Evolutionary conservation across 192 early-diverging fungal species (phyloP).

Genomic region (Coemansia sp.): DNA sequence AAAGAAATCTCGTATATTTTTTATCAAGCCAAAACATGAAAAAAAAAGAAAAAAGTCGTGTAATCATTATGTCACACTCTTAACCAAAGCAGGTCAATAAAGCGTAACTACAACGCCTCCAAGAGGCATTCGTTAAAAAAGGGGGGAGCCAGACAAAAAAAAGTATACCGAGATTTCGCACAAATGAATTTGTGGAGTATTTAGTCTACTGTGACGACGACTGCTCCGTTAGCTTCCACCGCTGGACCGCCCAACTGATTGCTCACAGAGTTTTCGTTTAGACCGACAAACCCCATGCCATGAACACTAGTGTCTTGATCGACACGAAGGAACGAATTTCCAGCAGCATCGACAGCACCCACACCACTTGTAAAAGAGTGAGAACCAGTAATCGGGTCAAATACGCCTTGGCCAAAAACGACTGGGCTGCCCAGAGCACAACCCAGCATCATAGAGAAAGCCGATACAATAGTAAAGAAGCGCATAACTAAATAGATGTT

Average conservation of each 20-base stretch:
- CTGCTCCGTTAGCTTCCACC: conserved; percentile 35
- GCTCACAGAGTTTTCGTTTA: conserved; percentile 36
- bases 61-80: conserved; percentile 14
- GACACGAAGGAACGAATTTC: conserved; percentile 45
- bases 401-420: conserved; percentile 25
- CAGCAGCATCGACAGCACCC: conserved; percentile 24
- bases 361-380: conserved; percentile 12
- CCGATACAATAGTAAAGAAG: conserved; percentile 3
- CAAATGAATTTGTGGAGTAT: background rate
- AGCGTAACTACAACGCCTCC: conserved; percentile 21
- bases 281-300: conserved; percentile 32
- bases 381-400: conserved; percentile 41
- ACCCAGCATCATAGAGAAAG: background rate
- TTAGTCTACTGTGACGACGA: conserved; percentile 27
- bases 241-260: conserved; percentile 38
- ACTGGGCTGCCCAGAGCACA: conserved; percentile 20
- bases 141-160: background rate
- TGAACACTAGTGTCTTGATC: conserved; percentile 46
- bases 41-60: background rate
- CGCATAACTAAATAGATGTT: conserved; percentile 10
- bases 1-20: background rate
- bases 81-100: background rate
- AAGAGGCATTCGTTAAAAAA: conserved; percentile 30
- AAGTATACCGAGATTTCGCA: background rate
- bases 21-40: background rate